Conservation (phyloP, 768 basidiomycete species). For the Suillus subaureus region DNA sequence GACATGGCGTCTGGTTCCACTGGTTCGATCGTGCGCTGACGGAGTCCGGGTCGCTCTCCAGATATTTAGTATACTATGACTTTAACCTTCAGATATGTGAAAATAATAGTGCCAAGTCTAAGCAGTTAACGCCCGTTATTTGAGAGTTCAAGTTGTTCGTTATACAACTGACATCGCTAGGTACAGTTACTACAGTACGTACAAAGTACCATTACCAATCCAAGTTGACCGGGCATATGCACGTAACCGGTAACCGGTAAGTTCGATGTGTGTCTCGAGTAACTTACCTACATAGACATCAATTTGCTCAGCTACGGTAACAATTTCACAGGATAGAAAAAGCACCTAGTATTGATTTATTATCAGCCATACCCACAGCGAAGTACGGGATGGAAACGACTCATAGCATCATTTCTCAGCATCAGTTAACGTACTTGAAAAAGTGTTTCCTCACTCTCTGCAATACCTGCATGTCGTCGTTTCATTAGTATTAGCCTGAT, state of each 20-base stretch:
- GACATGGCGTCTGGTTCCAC: conserved; percentile 43
- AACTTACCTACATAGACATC: too few relatives aligned
- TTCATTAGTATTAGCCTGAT: not conserved
- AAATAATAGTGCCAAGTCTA: not conserved
- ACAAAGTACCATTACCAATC: not conserved
- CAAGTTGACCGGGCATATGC: not conserved
- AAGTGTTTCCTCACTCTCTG: not conserved
- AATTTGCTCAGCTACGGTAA: not conserved
- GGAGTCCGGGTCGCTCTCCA: not conserved
- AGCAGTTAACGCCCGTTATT: not conserved
- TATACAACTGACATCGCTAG: not conserved
- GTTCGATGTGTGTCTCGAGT: not conserved
- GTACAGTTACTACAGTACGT: not conserved
- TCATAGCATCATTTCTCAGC: not conserved
- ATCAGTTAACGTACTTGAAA: not conserved
- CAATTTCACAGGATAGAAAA: not conserved
- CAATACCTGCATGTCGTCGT: not conserved
- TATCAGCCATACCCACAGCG: not conserved
- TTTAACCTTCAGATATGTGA: not conserved
- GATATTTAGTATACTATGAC: not conserved
- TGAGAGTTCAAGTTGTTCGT: not conserved
- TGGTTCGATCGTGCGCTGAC: not conserved
- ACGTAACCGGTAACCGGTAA: not conserved
- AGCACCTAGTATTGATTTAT: not conserved
- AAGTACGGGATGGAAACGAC: not conserved